These are phyloP conservation scores for Dendrothele bispora DNA, from an alignment of 768 basidiomycete genomes.

Conservation along the genomic window DNA sequence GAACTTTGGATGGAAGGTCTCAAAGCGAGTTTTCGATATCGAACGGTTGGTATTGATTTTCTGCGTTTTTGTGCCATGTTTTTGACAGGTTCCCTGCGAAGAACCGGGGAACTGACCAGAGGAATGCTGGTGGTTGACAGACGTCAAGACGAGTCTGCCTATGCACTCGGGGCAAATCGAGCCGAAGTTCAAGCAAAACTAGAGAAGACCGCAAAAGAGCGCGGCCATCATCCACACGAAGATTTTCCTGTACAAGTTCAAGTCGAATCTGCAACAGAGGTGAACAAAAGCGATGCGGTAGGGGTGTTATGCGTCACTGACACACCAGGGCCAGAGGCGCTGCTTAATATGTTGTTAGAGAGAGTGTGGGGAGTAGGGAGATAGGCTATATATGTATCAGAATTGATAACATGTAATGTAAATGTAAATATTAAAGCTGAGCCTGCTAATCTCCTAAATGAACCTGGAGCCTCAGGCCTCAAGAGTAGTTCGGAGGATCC, in stretches of 20 bases:
- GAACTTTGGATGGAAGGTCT: conserved; percentile 56
- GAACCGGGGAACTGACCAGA: conserved; percentile 76
- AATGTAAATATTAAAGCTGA: too few relatives aligned
- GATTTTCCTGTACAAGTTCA: conserved; percentile 54
- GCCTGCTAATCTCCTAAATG: too few relatives aligned
- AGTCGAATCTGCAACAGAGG: conserved; percentile 31
- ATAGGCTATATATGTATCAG: conserved; percentile 1
- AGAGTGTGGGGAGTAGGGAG: conserved; percentile 66
- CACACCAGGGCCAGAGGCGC: conserved; percentile 61
- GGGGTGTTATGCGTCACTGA: conserved; percentile 49
- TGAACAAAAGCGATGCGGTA: conserved; percentile 5
- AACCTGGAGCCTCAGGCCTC: too few relatives aligned
- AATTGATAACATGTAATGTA: too few relatives aligned
- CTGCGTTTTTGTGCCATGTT: not conserved
- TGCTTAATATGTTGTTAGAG: conserved; percentile 47
- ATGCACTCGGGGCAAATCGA: conserved; percentile 66
- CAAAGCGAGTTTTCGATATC: conserved; percentile 58
- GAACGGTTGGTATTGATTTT: conserved; percentile 51
- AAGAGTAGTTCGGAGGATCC: too few relatives aligned
- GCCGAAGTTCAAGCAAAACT: conserved; percentile 58
- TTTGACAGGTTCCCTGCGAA: conserved; percentile 22
- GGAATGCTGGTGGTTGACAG: conserved; percentile 89
- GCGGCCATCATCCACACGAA: conserved; percentile 21
- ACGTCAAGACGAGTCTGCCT: conserved; percentile 62
- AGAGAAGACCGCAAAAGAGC: too few relatives aligned